Evolutionary conservation across 176 grass and related monocot species (phyloP).

Genomic region (Paspalum notatum): DNA sequence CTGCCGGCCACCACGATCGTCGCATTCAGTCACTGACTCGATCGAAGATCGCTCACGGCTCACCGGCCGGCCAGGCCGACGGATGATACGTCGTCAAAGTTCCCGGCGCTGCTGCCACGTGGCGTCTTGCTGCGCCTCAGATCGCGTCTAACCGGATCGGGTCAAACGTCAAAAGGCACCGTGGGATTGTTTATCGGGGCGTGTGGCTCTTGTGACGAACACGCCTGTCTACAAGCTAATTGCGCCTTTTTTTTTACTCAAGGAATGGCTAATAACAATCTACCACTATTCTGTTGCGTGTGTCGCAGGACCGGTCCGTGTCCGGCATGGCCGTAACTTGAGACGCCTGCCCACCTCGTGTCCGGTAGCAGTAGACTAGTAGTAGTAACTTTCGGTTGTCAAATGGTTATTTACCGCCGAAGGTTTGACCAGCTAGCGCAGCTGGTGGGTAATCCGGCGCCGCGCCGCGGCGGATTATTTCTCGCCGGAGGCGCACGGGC

Average conservation of each 20-base stretch:
- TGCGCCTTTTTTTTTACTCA: neutral
- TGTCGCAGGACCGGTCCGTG: neutral
- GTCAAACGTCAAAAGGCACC: neutral
- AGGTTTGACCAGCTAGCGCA: neutral
- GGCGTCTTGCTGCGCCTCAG: neutral
- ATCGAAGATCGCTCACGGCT: neutral
- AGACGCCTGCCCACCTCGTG: neutral
- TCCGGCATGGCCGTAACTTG: neutral
- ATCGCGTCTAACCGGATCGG: neutral
- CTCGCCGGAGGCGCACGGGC: neutral
- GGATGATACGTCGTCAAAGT: conserved; percentile 20
- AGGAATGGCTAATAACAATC: too few relatives aligned
- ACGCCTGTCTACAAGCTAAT: neutral
- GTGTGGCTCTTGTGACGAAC: neutral
- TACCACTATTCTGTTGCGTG: conserved; percentile 1
- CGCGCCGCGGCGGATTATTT: neutral
- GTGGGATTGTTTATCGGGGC: neutral
- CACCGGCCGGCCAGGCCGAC: neutral
- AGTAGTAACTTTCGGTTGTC: neutral
- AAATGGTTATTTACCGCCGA: neutral
- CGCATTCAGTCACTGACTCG: neutral
- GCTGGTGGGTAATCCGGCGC: neutral
- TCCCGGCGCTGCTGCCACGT: neutral
- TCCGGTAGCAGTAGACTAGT: too few relatives aligned
- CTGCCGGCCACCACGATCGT: conserved; percentile 3